Percentiles rank a stretch among this genome's conserved stretches.
Evolutionary conservation across 306 rosid genomes (phyloP).

Genomic region (Pachyrhizus erosus): DNA sequence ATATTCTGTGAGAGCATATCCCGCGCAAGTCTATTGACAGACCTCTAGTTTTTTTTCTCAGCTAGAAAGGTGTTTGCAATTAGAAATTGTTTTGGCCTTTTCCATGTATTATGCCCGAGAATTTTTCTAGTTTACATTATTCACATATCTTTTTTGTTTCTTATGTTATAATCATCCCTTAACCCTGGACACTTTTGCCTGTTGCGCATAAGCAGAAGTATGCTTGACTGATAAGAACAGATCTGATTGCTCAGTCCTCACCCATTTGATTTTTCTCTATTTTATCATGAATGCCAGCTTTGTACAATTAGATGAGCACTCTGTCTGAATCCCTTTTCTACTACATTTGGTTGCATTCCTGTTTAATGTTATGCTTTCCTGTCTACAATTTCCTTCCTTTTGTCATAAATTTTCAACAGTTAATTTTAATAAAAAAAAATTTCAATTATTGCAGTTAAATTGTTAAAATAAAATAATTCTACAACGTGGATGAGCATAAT

Average conservation of each 20-base stretch:
- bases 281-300: background rate
- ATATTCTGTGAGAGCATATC: background rate
- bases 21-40: background rate
- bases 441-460: constrained; percentile 34
- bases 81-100: background rate
- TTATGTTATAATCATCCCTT: background rate
- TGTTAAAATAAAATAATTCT: constrained; percentile 10
- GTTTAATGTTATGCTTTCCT: constrained; percentile 5
- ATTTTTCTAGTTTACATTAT: constrained; percentile 10
- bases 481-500: background rate
- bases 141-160: background rate
- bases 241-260: constrained; percentile 22
- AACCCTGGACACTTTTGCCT: background rate
- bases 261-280: background rate
- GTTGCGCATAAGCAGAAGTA: background rate
- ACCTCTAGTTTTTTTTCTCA: background rate
- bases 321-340: background rate
- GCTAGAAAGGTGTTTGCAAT: background rate
- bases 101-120: background rate
- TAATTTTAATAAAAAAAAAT: no score
- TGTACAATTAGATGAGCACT: constrained; percentile 4
- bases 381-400: constrained; percentile 17
- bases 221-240: constrained; percentile 23
- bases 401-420: background rate
- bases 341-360: constrained; percentile 7